Conservation (phyloP, 2,329 filamentous ascomycete genomes). For the Beauveria sp. region DNA sequence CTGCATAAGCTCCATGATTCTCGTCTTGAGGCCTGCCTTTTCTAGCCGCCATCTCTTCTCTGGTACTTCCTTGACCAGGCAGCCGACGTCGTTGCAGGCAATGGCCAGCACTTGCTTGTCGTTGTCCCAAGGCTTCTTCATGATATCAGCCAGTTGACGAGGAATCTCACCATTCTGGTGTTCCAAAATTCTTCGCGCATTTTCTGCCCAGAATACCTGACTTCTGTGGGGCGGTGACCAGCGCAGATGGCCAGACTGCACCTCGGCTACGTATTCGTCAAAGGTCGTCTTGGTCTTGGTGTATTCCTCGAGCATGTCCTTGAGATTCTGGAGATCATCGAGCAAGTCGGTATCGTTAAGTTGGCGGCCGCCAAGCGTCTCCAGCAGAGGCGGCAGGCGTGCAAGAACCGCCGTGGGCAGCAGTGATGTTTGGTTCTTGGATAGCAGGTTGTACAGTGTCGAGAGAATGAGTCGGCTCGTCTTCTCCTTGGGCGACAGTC, state of each 20-base stretch:
- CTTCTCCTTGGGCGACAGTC: conserved; percentile 94
- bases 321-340: conserved; percentile 53
- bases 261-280: conserved; percentile 83
- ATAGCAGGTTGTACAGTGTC: conserved; percentile 80
- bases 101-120: conserved; percentile 87
- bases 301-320: conserved; percentile 58
- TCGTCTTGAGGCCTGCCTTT: conserved; percentile 73
- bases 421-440: conserved; percentile 59
- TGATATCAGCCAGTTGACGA: conserved; percentile 76
- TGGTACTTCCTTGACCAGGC: conserved; percentile 79
- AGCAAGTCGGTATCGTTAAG: conserved; percentile 57
- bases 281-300: conserved; percentile 68
- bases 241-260: conserved; percentile 77
- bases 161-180: conserved; percentile 72
- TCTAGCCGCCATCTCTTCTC: conserved; percentile 76
- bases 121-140: conserved; percentile 65
- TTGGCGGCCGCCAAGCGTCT: conserved; percentile 55
- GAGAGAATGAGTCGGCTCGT: conserved; percentile 86
- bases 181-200: conserved; percentile 79
- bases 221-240: conserved; percentile 91
- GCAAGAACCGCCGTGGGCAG: conserved; percentile 83
- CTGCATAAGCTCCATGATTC: conserved; percentile 90
- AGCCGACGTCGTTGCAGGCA: conserved; percentile 88
- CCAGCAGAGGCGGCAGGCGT: conserved; percentile 62
- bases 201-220: conserved; percentile 84